Evolutionary conservation across 257 asterid genomes (phyloP).

Genomic region (Cordia subcordata): DNA sequence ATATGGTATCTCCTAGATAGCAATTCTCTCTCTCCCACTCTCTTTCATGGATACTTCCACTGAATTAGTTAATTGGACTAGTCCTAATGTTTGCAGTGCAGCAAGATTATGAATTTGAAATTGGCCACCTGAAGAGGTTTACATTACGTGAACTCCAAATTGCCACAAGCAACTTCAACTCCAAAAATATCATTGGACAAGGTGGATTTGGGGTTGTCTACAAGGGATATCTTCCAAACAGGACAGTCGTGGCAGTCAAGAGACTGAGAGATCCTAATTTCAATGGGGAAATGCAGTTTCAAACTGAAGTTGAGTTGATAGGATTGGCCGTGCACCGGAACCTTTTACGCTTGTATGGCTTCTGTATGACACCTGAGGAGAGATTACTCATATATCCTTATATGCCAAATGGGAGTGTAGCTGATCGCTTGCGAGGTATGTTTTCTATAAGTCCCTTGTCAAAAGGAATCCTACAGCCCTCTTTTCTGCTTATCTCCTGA

Average conservation of each 20-base stretch:
- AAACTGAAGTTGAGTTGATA: constrained; percentile 95
- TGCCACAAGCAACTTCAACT: constrained; percentile 79
- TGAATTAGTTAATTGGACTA: constrained; percentile 2
- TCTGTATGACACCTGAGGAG: constrained; percentile 83
- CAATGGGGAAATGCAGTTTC: constrained; percentile 92
- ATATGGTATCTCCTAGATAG: constrained; percentile 46
- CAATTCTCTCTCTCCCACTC: constrained; percentile 1
- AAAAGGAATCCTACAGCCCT: not conserved
- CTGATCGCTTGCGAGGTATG: constrained; percentile 84
- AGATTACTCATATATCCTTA: constrained; percentile 84
- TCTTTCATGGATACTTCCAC: constrained; percentile 1
- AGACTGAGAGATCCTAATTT: constrained; percentile 74
- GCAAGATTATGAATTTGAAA: constrained; percentile 65
- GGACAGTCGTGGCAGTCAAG: constrained; percentile 72
- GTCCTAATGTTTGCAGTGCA: constrained; percentile 48
- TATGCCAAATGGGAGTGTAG: constrained; percentile 95
- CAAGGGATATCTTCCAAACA: constrained; percentile 69
- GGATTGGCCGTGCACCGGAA: constrained; percentile 92
- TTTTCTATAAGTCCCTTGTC: not conserved
- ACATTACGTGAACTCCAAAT: constrained; percentile 71
- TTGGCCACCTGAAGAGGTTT: constrained; percentile 66
- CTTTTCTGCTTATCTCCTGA: constrained; percentile 2
- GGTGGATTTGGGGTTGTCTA: constrained; percentile 96
- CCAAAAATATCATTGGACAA: constrained; percentile 74
- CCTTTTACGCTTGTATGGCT: constrained; percentile 78